Percentiles rank a stretch among this genome's conserved stretches.
These are phyloP conservation scores for Candida nemodendra DNA, from an alignment of 805 yeast species.

Conservation along the genomic window DNA sequence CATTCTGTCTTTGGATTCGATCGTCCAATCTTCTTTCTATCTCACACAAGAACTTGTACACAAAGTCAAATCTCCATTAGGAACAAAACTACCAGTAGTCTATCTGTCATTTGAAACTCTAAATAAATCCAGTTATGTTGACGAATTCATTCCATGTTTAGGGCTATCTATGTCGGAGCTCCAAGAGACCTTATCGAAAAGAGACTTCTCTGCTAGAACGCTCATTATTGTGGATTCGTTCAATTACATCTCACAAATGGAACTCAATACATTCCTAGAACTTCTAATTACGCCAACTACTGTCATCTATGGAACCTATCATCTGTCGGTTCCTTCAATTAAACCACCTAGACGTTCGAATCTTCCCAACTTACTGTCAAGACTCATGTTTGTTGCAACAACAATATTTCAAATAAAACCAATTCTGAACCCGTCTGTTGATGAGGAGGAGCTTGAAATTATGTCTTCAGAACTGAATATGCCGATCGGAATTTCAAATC, in stretches of 20 bases:
- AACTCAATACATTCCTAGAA: constrained; percentile 39
- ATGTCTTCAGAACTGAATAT: constrained; percentile 41
- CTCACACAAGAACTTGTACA: constrained; percentile 59
- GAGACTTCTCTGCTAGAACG: constrained; percentile 17
- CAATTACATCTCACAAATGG: constrained; percentile 49
- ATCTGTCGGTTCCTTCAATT: constrained; percentile 37
- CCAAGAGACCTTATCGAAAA: constrained; percentile 7
- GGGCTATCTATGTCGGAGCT: constrained; percentile 15
- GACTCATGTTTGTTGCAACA: constrained; percentile 69
- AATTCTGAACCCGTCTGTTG: constrained; percentile 8
- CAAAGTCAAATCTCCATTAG: constrained; percentile 30
- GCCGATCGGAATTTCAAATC: constrained; percentile 51
- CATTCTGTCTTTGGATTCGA: constrained; percentile 63
- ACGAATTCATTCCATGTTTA: constrained; percentile 47
- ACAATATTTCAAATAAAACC: constrained; percentile 66
- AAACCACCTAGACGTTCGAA: constrained; percentile 7
- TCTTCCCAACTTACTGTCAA: constrained; percentile 22
- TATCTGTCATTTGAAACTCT: constrained; percentile 71
- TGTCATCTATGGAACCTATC: constrained; percentile 48
- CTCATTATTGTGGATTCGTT: constrained; percentile 66
- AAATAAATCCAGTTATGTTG: constrained; percentile 48
- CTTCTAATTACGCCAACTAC: constrained; percentile 40
- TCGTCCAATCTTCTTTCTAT: constrained; percentile 62
- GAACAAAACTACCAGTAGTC: constrained; percentile 35
- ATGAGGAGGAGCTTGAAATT: constrained; percentile 46